phyloP scores from a whole-genome alignment of 2,329 filamentous ascomycete genomes.

The Stemphylium lycopersici region DNA sequence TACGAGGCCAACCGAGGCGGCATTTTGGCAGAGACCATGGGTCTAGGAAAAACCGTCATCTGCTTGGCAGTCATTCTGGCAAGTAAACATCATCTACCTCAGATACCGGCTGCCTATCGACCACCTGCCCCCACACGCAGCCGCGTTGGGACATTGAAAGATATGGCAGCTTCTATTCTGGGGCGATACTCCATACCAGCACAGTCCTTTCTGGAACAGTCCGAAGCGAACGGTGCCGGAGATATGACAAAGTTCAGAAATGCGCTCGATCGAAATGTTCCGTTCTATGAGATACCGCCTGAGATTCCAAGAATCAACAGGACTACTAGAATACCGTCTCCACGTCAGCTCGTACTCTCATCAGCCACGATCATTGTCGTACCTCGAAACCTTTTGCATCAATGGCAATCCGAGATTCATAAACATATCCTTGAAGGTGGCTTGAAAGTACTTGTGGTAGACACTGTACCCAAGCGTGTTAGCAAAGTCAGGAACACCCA shows the following conservation, averaged over 20 bases:
- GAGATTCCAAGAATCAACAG: slow-evolving; percentile 52
- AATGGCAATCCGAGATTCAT: slow-evolving; percentile 81
- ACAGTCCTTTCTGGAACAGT: slow-evolving; percentile 66
- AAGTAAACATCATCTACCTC: slow-evolving; percentile 71
- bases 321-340: slow-evolving; percentile 46
- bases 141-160: slow-evolving; percentile 66
- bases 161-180: slow-evolving; percentile 76
- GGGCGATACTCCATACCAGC: slow-evolving; percentile 74
- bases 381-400: slow-evolving; percentile 79
- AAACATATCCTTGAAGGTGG: slow-evolving; percentile 71
- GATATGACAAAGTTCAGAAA: slow-evolving; percentile 41
- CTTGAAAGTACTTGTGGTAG: slow-evolving; percentile 69
- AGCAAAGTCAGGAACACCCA: slow-evolving; percentile 18
- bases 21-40: slow-evolving; percentile 80
- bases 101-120: slow-evolving; percentile 67
- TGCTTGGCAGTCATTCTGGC: slow-evolving; percentile 74
- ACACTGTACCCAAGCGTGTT: slow-evolving; percentile 40
- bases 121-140: slow-evolving; percentile 50
- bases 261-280: slow-evolving; percentile 42
- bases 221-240: slow-evolving; percentile 44
- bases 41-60: slow-evolving; percentile 83
- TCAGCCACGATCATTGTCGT: slow-evolving; percentile 78
- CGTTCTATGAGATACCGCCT: slow-evolving; percentile 51
- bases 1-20: slow-evolving; percentile 80
- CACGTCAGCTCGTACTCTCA: slow-evolving; percentile 66